Percentiles rank a stretch among this genome's conserved stretches.
phyloP scores from a whole-genome alignment of 805 yeast species.

The Huiozyma naganishii region DNA sequence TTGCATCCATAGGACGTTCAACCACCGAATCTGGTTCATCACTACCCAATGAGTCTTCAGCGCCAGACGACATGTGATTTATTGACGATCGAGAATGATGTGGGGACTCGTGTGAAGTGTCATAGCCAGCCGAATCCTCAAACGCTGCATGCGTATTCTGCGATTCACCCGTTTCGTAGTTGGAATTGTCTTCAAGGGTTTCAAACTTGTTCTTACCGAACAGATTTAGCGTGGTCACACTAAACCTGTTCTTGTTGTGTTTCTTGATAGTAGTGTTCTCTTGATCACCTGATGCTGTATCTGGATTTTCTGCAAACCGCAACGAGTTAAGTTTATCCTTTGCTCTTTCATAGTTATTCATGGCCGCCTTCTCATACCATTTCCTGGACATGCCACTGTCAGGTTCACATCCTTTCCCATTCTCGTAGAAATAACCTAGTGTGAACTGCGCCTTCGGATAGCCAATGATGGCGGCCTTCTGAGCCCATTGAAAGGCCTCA shows the following conservation, averaged over 20 bases:
- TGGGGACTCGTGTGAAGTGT: too few relatives aligned
- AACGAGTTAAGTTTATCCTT: slow-evolving; percentile 23
- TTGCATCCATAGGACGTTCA: too few relatives aligned
- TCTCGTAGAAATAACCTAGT: slow-evolving; percentile 71
- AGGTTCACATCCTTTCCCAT: slow-evolving; percentile 74
- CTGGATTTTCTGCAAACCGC: neutral
- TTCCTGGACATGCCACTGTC: slow-evolving; percentile 46
- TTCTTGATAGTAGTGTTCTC: slow-evolving; percentile 6
- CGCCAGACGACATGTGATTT: too few relatives aligned
- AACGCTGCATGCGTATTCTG: too few relatives aligned
- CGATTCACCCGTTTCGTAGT: too few relatives aligned
- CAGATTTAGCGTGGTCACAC: slow-evolving; percentile 16
- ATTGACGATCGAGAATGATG: too few relatives aligned
- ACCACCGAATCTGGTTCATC: too few relatives aligned
- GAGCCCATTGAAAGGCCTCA: slow-evolving; percentile 94
- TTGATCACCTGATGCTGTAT: neutral
- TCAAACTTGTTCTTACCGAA: slow-evolving; percentile 5
- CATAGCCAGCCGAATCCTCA: too few relatives aligned
- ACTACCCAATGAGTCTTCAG: too few relatives aligned
- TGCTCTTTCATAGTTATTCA: slow-evolving; percentile 45
- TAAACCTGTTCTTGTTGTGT: slow-evolving; percentile 4
- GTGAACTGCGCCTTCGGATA: slow-evolving; percentile 77
- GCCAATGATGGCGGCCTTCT: slow-evolving; percentile 67
- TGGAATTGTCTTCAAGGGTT: too few relatives aligned
- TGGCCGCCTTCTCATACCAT: slow-evolving; percentile 73